phyloP scores from a whole-genome alignment of 2,329 filamentous ascomycete species.

The Aspergillus floridensis region DNA sequence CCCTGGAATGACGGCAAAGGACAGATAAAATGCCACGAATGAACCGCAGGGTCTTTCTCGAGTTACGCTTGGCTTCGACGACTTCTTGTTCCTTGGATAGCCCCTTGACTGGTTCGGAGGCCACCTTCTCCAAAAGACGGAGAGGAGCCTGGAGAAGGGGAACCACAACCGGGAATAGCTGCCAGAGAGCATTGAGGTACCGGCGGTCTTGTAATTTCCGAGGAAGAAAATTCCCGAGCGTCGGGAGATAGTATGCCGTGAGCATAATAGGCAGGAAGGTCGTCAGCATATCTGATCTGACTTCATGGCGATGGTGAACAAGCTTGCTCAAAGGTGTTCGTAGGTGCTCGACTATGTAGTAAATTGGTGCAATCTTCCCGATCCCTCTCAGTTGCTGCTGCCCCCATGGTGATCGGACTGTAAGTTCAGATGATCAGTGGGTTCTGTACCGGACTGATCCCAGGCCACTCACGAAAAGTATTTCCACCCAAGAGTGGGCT shows the following conservation, averaged over 20 bases:
- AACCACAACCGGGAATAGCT: conserved; percentile 5
- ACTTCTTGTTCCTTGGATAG: too few species aligned
- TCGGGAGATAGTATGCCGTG: conserved; percentile 6
- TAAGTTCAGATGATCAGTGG: neutral
- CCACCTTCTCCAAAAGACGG: neutral
- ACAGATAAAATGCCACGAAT: neutral
- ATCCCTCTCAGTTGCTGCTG: conserved; percentile 2
- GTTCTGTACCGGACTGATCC: too few species aligned
- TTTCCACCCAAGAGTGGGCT: neutral
- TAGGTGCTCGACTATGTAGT: conserved; percentile 8
- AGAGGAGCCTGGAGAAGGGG: conserved; percentile 4
- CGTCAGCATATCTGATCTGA: neutral
- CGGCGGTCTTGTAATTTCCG: neutral
- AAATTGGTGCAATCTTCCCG: conserved; percentile 7
- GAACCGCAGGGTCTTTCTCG: neutral
- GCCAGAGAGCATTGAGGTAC: conserved; percentile 7
- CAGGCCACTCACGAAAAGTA: neutral
- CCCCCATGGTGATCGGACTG: neutral
- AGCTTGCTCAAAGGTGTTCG: conserved; percentile 3
- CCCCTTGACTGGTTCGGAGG: neutral
- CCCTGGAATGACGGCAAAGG: conserved; percentile 4
- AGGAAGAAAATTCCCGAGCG: conserved; percentile 1
- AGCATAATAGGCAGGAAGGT: neutral
- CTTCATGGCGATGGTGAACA: neutral
- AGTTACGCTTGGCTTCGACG: too few species aligned